Conservation (phyloP, 352 stramenopile genomes). For the Globisporangium polare region DNA sequence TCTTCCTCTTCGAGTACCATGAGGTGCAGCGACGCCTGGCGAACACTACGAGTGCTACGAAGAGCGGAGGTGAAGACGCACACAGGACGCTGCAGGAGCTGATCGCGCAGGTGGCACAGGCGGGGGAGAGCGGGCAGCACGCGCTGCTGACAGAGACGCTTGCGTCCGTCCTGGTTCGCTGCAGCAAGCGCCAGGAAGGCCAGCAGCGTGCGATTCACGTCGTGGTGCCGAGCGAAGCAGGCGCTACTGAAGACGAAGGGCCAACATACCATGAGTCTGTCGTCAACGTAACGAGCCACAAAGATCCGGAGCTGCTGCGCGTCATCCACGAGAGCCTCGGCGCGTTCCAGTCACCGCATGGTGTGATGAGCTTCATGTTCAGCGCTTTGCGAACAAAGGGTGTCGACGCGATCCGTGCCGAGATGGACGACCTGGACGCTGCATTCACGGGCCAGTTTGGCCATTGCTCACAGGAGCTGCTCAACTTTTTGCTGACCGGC, state of each 20-base stretch:
- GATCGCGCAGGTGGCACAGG: not conserved
- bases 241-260: not conserved
- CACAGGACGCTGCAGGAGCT: conserved; percentile 12
- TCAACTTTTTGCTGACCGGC: conserved; percentile 84
- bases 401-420: conserved; percentile 34
- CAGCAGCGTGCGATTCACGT: conserved; percentile 17
- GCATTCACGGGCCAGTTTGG: conserved; percentile 69
- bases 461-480: conserved; percentile 81
- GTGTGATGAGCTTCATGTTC: conserved; percentile 71
- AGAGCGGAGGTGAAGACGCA: not conserved
- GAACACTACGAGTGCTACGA: not conserved
- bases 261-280: conserved; percentile 15
- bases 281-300: conserved; percentile 5
- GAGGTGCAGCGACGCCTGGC: conserved; percentile 1
- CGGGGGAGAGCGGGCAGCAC: conserved; percentile 4
- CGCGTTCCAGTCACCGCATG: conserved; percentile 28
- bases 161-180: conserved; percentile 31
- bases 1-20: conserved; percentile 44
- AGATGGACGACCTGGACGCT: conserved; percentile 73
- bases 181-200: conserved; percentile 6
- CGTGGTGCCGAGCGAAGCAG: conserved; percentile 16
- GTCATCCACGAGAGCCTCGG: conserved; percentile 16
- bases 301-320: conserved; percentile 11
- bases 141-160: conserved; percentile 20
- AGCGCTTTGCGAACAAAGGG: conserved; percentile 64